These are phyloP conservation scores for Helichrysum umbraculigerum DNA, from an alignment of 129 eudicot genomes.

Conservation along the genomic window DNA sequence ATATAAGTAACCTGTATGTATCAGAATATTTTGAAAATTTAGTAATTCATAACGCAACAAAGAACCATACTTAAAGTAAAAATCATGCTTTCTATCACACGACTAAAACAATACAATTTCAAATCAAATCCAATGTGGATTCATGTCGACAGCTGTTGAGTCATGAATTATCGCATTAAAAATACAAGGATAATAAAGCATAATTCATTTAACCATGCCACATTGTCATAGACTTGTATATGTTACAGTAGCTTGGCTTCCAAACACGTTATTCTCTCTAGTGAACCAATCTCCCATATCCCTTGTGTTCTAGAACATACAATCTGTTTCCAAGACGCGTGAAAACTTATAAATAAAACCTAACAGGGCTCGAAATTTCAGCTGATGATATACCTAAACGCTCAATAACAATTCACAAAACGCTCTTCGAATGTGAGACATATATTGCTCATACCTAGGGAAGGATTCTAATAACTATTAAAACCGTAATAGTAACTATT, in stretches of 20 bases:
- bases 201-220: neutral
- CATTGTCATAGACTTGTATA: neutral
- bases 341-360: too few relatives aligned
- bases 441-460: too few relatives aligned
- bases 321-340: too few relatives aligned
- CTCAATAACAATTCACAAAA: too few relatives aligned
- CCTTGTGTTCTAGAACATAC: too few relatives aligned
- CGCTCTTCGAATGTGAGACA: too few relatives aligned
- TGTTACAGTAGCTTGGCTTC: neutral
- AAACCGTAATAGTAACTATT: too few relatives aligned
- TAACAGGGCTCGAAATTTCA: too few relatives aligned
- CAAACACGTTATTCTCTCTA: neutral
- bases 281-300: neutral
- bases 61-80: neutral
- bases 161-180: neutral
- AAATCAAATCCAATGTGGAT: slow-evolving; percentile 5
- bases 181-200: neutral
- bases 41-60: slow-evolving; percentile 4
- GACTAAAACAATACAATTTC: slow-evolving; percentile 14
- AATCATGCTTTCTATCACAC: neutral
- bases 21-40: neutral
- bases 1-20: slow-evolving; percentile 32
- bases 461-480: too few relatives aligned
- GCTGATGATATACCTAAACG: too few relatives aligned
- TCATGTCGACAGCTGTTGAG: neutral